Percentiles rank a stretch among this genome's conserved stretches.
phyloP scores from a whole-genome alignment of 805 yeast species.

The Yamadazyma insecticola region DNA sequence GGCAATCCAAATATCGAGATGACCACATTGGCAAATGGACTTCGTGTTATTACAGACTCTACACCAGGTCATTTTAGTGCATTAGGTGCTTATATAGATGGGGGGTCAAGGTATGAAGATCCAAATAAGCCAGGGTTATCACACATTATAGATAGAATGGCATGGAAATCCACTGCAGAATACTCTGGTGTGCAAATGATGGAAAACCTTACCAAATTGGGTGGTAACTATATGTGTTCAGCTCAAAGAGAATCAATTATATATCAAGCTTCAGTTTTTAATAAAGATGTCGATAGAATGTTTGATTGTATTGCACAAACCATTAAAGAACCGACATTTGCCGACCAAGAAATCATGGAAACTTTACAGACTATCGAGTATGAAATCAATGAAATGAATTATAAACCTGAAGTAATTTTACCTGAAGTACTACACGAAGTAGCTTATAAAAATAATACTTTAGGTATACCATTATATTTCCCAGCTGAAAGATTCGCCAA shows the following conservation, averaged over 20 bases:
- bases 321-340: conserved; percentile 62
- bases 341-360: conserved; percentile 67
- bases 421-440: conserved; percentile 89
- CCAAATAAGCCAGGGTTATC: conserved; percentile 61
- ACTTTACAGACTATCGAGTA: conserved; percentile 70
- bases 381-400: conserved; percentile 78
- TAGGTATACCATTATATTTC: conserved; percentile 84
- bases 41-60: conserved; percentile 77
- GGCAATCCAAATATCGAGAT: conserved; percentile 18
- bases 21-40: conserved; percentile 62
- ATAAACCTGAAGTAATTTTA: conserved; percentile 75
- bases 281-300: conserved; percentile 77
- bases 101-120: conserved; percentile 84
- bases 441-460: conserved; percentile 66
- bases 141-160: conserved; percentile 80
- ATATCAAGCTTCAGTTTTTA: conserved; percentile 94
- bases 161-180: conserved; percentile 68
- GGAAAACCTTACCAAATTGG: conserved; percentile 68
- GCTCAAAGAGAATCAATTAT: conserved; percentile 88
- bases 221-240: conserved; percentile 93
- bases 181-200: conserved; percentile 65
- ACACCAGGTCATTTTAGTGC: conserved; percentile 91
- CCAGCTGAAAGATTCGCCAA: conserved; percentile 62
- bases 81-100: conserved; percentile 81
- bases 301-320: conserved; percentile 73